Percentiles rank a stretch among this genome's conserved stretches.
Evolutionary conservation across 2,329 filamentous ascomycete species (phyloP).

Genomic region (Alternaria triticimaculans): DNA sequence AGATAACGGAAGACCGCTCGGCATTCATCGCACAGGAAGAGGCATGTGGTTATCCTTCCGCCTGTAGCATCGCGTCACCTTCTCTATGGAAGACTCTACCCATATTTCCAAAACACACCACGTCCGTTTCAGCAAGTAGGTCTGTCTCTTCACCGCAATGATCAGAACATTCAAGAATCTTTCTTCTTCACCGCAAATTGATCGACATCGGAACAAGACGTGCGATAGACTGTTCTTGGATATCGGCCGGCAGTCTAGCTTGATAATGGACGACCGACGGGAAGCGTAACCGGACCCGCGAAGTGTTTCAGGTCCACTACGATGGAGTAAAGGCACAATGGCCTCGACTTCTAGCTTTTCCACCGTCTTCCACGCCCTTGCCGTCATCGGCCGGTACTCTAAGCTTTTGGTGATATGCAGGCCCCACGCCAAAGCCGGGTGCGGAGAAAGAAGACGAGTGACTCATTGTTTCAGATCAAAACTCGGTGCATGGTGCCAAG

Average conservation of each 20-base stretch:
- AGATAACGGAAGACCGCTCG: conserved; percentile 2
- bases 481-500: conserved; percentile 32
- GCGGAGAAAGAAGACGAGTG: conserved; percentile 15
- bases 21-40: conserved; percentile 21
- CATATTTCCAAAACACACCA: conserved; percentile 27
- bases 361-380: conserved; percentile 16
- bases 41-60: conserved; percentile 25
- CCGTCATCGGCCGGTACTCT: conserved; percentile 24
- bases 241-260: conserved; percentile 21
- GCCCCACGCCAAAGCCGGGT: background rate
- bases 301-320: conserved; percentile 25
- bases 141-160: conserved; percentile 13
- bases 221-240: conserved; percentile 26
- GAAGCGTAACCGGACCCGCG: conserved; percentile 32
- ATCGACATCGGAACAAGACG: conserved; percentile 20
- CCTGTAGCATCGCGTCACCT: conserved; percentile 14
- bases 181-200: conserved; percentile 30
- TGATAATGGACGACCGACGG: conserved; percentile 27
- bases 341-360: conserved; percentile 5
- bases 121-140: conserved; percentile 22
- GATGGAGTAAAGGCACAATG: conserved; percentile 11
- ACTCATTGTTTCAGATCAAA: conserved; percentile 18
- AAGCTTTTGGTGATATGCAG: conserved; percentile 20
- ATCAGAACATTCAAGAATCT: conserved; percentile 19
- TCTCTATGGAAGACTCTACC: conserved; percentile 7